A percentile compares a stretch with the other conserved stretches of the same genome.
Conservation (phyloP, 1,284 basidiomycete genomes). For the Moniliophthora roreri region DNA sequence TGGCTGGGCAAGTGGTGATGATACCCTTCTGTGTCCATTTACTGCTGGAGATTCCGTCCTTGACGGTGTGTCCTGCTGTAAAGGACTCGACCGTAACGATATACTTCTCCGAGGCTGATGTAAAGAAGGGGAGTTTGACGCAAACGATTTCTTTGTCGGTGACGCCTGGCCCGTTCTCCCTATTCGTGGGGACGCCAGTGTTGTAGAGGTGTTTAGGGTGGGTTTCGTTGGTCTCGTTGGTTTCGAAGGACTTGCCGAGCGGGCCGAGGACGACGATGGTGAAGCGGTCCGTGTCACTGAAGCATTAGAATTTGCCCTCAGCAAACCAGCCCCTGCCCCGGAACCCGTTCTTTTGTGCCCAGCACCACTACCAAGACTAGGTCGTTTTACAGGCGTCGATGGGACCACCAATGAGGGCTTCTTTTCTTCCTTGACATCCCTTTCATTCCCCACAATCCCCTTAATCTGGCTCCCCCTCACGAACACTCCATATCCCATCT, state of each 20-base stretch:
- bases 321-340: conserved; percentile 29
- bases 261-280: conserved; percentile 35
- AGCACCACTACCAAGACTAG: conserved; percentile 18
- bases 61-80: conserved; percentile 25
- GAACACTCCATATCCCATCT: conserved; percentile 83
- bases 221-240: no score
- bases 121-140: conserved; percentile 21
- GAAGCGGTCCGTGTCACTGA: conserved; percentile 34
- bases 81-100: conserved; percentile 30
- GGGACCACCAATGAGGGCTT: neutral
- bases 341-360: conserved; percentile 47
- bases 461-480: conserved; percentile 88
- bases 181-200: conserved; percentile 20
- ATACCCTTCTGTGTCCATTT: conserved; percentile 24
- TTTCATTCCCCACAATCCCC: conserved; percentile 45
- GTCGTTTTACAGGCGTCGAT: neutral
- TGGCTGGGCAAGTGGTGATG: conserved; percentile 34
- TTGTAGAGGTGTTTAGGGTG: no score
- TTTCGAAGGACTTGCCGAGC: conserved; percentile 46
- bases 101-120: conserved; percentile 37
- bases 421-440: conserved; percentile 33
- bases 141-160: conserved; percentile 34
- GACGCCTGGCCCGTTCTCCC: conserved; percentile 32
- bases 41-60: conserved; percentile 13
- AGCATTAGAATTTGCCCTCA: conserved; percentile 36